Evolutionary conservation across 2,329 filamentous ascomycete genomes (phyloP).

Genomic region (Diaporthe amygdali): DNA sequence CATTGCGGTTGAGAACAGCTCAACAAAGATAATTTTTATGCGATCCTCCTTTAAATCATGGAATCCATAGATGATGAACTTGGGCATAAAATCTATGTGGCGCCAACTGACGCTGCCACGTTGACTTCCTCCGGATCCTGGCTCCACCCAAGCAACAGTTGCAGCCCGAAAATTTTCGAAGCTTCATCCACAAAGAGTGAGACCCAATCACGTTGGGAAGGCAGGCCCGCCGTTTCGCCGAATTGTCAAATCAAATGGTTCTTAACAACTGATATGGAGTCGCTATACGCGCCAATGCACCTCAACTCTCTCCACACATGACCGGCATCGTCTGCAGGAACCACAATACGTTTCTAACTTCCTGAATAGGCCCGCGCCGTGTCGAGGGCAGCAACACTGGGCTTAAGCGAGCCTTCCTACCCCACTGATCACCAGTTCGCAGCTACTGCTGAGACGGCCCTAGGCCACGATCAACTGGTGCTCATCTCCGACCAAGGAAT

Average conservation of each 20-base stretch:
- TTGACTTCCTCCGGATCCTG: conserved; percentile 6
- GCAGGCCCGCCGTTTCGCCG: neutral
- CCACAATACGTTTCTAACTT: neutral
- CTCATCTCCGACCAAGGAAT: neutral
- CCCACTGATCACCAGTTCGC: neutral
- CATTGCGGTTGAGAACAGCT: neutral
- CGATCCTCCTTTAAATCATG: conserved; percentile 13
- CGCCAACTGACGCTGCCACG: conserved; percentile 4
- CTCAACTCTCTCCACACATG: neutral
- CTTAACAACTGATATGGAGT: neutral
- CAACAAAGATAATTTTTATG: neutral
- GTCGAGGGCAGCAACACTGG: neutral
- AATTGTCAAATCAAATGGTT: conserved; percentile 14
- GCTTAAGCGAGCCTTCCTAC: neutral
- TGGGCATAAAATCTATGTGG: neutral
- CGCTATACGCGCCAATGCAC: conserved; percentile 7
- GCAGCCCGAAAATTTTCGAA: neutral
- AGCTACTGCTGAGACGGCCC: neutral
- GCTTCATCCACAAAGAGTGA: neutral
- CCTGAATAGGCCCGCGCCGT: neutral
- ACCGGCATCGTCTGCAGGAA: conserved; percentile 2
- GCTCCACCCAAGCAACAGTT: neutral
- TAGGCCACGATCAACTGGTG: neutral
- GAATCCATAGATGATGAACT: conserved; percentile 1
- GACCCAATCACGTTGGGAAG: neutral